Percentiles rank a stretch among this genome's conserved stretches.
These are phyloP conservation scores for Sporothrix dimorphospora DNA, from an alignment of 2,329 filamentous ascomycete genomes.

Conservation along the genomic window DNA sequence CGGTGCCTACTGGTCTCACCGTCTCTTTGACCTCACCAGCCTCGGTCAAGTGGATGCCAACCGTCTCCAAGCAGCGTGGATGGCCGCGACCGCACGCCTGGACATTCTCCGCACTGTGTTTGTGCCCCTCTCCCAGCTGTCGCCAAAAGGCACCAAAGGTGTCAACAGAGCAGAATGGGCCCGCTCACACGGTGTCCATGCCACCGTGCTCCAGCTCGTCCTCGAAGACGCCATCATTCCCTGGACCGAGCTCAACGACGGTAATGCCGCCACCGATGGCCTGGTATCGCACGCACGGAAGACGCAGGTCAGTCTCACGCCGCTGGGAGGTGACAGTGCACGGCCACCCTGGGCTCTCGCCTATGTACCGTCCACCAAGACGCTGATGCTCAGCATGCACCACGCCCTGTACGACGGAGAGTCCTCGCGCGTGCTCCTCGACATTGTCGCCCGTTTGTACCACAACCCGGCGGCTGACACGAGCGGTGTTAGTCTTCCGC, in stretches of 20 bases:
- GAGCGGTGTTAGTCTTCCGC: background rate
- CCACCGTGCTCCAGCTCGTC: background rate
- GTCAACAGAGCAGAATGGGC: slow-evolving; percentile 1
- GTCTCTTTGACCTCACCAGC: slow-evolving; percentile 41
- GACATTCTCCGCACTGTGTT: slow-evolving; percentile 45
- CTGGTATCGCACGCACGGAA: background rate
- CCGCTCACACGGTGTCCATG: background rate
- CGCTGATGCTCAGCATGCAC: slow-evolving; percentile 50
- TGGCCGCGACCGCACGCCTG: slow-evolving; percentile 37
- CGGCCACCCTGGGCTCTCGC: slow-evolving; percentile 45
- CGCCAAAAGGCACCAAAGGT: background rate
- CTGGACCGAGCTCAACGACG: background rate
- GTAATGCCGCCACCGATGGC: background rate
- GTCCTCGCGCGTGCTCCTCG: slow-evolving; percentile 56
- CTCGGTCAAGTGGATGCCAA: slow-evolving; percentile 37
- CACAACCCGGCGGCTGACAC: background rate
- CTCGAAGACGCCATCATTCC: background rate
- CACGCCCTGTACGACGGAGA: slow-evolving; percentile 68
- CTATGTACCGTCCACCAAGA: slow-evolving; percentile 37
- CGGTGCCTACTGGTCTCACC: slow-evolving; percentile 46
- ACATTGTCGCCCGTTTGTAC: slow-evolving; percentile 42
- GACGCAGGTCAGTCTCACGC: background rate
- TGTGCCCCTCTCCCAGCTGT: slow-evolving; percentile 38
- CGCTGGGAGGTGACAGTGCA: background rate
- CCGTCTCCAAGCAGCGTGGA: slow-evolving; percentile 42